Evolutionary conservation across 371 early-diverging fungal species (phyloP), one percentile per base, ranked within the genome.

Genomic region (Apophysomyces elegans): DNA sequence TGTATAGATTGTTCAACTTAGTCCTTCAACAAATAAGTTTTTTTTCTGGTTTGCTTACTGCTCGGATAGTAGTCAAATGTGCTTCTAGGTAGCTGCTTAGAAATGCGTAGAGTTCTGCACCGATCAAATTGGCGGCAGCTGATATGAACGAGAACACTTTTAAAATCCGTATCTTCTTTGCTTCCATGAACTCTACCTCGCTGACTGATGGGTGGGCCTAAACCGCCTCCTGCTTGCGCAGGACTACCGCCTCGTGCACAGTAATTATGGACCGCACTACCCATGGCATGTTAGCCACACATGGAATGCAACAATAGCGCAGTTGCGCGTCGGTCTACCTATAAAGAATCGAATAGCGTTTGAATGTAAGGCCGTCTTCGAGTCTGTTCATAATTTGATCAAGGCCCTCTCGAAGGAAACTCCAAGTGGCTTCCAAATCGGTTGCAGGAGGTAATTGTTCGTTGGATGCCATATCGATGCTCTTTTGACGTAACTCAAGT

Each of bases 281-380:
- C 37, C 32, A 63, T 4, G 38, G 9, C 6, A 44, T 45, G 46
- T 58, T 21, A 56, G 50, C 16, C 39, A 61, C 32, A 45, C 32
- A 8, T 8, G 43, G 44, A 56, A n/a, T 39, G 59, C 37, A 62
- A 13, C 38, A 56, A 26, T 26, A 26, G 50, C 44, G 16, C 16
- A n/a, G 45, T 4, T 44, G 59, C 56, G 18, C 58, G 32, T 43
- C n/a, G 35, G 36, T 73, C 77, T 86, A 91, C 93, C 96, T 95
- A 83, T 97, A 96, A 44, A 96, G 84, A 59, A 90, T 84, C 81
- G 96, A 91, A 75, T 93, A 96, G 46, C 90, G 86, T 50, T 79
- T 77, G 70, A 88, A 84, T 39, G 84, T 86, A 41, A 95, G 73
- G 36, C 95, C 95, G 58, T 91, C 84, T 60, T 90, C 89, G 36